Evolutionary conservation across 2,329 filamentous ascomycete species (phyloP).

Genomic region (Exophiala xenobiotica): DNA sequence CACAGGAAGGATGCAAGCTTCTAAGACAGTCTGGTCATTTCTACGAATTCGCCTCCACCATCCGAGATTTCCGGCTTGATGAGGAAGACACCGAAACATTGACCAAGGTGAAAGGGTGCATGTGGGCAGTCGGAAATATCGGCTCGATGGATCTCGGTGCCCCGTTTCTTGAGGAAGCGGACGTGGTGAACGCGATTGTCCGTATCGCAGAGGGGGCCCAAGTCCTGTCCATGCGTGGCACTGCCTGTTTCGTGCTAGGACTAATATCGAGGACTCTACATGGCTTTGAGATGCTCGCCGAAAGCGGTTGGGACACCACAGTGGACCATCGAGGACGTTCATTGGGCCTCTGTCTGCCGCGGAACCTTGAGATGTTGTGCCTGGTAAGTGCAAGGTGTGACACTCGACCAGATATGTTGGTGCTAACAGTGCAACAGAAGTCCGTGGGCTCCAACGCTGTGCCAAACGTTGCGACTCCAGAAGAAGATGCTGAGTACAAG

Average conservation of each 20-base stretch:
- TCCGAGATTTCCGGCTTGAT: slow-evolving; percentile 82
- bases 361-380: slow-evolving; percentile 74
- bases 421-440: slow-evolving; percentile 20
- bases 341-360: slow-evolving; percentile 82
- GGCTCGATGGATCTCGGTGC: slow-evolving; percentile 97
- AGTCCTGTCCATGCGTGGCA: slow-evolving; percentile 89
- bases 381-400: slow-evolving; percentile 44
- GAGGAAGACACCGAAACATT: slow-evolving; percentile 81
- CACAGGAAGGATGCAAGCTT: slow-evolving; percentile 85
- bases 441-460: slow-evolving; percentile 29
- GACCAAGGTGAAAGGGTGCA: slow-evolving; percentile 90
- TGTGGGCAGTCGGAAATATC: slow-evolving; percentile 98
- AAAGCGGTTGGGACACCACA: slow-evolving; percentile 90
- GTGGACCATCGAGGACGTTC: slow-evolving; percentile 79
- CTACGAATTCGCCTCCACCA: slow-evolving; percentile 84
- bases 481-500: slow-evolving; percentile 52
- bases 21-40: slow-evolving; percentile 94
- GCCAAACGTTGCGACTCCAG: slow-evolving; percentile 43
- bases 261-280: slow-evolving; percentile 89
- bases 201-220: slow-evolving; percentile 83
- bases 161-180: slow-evolving; percentile 84
- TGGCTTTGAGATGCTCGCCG: slow-evolving; percentile 84
- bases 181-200: slow-evolving; percentile 84
- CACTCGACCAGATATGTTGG: not conserved
- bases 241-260: slow-evolving; percentile 93